Base-by-base conservation (phyloP, 192 early-diverging fungal species). In the Coemansia nantahalensis region DNA sequence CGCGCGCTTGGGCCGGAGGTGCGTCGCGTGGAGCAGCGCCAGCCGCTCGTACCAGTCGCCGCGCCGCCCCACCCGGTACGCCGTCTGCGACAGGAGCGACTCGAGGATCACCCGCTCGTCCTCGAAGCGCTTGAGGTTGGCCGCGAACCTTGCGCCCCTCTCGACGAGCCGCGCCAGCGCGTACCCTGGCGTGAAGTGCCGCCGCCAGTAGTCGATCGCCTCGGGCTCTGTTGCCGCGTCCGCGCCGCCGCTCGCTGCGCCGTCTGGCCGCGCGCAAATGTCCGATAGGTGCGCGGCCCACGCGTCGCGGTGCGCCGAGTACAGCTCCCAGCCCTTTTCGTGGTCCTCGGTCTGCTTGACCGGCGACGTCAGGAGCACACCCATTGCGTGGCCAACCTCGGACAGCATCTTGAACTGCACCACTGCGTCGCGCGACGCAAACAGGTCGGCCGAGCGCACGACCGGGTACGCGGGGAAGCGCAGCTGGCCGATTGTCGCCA, bases 21-120 rank as follows among this genome's bases (percentile, higher is more conserved):
- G 79, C 15, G 70, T 78, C n/a, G 69, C 72, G 43, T 85, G 75
- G 13, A 88, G 48, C 10, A 88, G 54, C 3, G 82, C 72, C 6
- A 88, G 59, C 17, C 86, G 68, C 31, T 86, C 83, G 43, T 86
- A 86, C 86, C 86, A 88, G 5, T 63, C 54, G 15, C 86, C 86
- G 18, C 86, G 68, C 23, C 68, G 63, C 19, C 76, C 77, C 8
- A 83, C 45, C 0, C 70, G 65, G 32, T 85, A 88, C 8, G 75
- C 54, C 0, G 55, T 58, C 41, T 88, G 86, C 11, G 78, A 73
- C 0, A 88, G 56, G 22, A 88, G 39, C 39, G 80, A 78, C 40
- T 71, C 62, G 2, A 88, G 41, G 2, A 88, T 51, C 10, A 64
- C 45, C 1, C 78, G 76, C 32, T 88, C 86, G 16, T 77, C 59